Evolutionary conservation across 345 rosid genomes (phyloP).

Genomic region (Clarkia xantiana): DNA sequence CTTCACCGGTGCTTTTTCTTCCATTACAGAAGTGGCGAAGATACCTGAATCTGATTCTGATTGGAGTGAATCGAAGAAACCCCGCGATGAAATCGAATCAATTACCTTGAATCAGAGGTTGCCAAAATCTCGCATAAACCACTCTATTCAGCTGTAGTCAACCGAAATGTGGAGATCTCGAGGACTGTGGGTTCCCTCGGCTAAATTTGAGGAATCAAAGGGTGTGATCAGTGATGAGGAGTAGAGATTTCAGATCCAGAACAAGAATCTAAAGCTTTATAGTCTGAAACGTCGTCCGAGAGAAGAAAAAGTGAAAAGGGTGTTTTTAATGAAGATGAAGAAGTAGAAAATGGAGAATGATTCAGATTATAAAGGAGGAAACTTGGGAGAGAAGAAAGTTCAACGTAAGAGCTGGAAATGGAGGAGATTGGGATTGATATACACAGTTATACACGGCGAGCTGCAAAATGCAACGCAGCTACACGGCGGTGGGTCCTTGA

Average conservation of each 20-base stretch:
- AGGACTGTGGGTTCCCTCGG: no score
- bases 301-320: no score
- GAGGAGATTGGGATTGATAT: no score
- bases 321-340: background rate
- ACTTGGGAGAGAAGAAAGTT: slow-evolving; percentile 5
- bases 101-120: background rate
- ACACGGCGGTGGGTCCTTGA: no score
- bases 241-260: background rate
- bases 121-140: no score
- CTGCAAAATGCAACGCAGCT: no score
- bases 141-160: background rate
- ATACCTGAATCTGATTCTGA: background rate
- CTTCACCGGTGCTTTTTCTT: slow-evolving; percentile 27
- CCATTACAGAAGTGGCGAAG: slow-evolving; percentile 24
- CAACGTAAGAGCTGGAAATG: background rate
- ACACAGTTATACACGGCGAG: background rate
- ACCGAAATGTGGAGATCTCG: background rate
- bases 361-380: background rate
- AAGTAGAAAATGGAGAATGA: background rate
- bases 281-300: no score
- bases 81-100: background rate
- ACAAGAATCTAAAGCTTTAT: no score
- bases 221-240: background rate
- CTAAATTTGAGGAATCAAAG: no score
- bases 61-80: background rate